Conservation (phyloP, 192 early-diverging fungal genomes). For the Podila horticola region DNA sequence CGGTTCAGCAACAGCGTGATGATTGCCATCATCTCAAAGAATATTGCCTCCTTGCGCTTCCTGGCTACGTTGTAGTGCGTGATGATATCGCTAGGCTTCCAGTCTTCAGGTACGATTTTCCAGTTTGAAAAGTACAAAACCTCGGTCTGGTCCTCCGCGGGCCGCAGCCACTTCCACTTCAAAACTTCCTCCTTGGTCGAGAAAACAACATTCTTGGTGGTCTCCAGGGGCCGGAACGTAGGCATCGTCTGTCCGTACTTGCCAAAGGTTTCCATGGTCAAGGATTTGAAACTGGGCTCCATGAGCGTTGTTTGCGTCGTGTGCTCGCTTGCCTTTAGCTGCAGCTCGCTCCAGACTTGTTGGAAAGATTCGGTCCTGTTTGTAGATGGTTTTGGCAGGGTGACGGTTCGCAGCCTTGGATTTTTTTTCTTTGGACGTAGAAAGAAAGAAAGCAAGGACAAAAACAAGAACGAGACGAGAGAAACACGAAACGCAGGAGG, state of each 20-base stretch:
- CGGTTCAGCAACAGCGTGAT: not conserved
- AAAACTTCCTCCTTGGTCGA: not conserved
- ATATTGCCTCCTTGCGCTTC: not conserved
- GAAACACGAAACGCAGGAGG: not conserved
- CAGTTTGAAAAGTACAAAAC: not conserved
- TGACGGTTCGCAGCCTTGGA: not conserved
- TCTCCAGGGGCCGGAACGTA: not conserved
- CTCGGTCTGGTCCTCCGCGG: not conserved
- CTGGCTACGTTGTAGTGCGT: not conserved
- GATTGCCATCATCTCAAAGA: not conserved
- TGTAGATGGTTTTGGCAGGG: too few species aligned
- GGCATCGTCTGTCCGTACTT: not conserved
- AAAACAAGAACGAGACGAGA: too few species aligned
- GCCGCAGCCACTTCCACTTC: not conserved
- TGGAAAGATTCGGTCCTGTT: too few species aligned
- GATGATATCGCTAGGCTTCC: not conserved
- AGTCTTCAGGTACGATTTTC: not conserved
- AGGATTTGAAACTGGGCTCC: too few species aligned
- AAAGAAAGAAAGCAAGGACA: not conserved
- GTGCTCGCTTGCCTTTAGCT: too few species aligned
- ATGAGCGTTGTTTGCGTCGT: too few species aligned
- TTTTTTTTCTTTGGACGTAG: not conserved
- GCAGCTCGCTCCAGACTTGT: too few species aligned
- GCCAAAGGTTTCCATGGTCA: too few species aligned
- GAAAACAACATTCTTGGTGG: not conserved